Conservation (phyloP, 768 basidiomycete genomes). For the Hydnum rufescens region DNA sequence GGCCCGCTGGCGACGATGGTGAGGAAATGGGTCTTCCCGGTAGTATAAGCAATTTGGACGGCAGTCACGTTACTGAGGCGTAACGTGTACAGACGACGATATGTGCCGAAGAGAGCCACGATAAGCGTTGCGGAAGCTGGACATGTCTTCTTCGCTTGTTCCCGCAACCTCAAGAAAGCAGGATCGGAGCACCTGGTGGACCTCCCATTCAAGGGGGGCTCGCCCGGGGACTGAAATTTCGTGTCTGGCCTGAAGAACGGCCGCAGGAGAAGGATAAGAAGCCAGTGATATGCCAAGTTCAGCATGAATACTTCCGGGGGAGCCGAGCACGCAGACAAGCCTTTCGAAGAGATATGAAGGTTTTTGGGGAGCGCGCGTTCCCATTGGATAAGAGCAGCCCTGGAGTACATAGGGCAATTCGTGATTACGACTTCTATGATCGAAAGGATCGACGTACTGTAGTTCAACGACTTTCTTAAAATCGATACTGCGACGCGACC, state of each 20-base stretch:
- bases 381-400: background rate
- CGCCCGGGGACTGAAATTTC: background rate
- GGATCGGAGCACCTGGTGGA: background rate
- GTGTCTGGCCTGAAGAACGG: background rate
- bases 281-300: background rate
- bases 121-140: background rate
- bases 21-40: background rate
- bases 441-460: background rate
- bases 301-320: background rate
- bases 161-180: background rate
- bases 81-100: background rate
- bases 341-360: background rate
- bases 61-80: background rate
- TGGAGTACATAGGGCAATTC: background rate
- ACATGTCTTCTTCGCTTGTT: background rate
- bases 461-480: background rate
- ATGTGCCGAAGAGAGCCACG: background rate
- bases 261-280: background rate
- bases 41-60: background rate
- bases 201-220: background rate
- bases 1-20: background rate
- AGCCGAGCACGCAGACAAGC: background rate
- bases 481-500: background rate
- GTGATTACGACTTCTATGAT: background rate
- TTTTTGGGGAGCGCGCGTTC: background rate